Evolutionary conservation across 306 rosid genomes (phyloP).

Genomic region (Aeschynomene evenia): DNA sequence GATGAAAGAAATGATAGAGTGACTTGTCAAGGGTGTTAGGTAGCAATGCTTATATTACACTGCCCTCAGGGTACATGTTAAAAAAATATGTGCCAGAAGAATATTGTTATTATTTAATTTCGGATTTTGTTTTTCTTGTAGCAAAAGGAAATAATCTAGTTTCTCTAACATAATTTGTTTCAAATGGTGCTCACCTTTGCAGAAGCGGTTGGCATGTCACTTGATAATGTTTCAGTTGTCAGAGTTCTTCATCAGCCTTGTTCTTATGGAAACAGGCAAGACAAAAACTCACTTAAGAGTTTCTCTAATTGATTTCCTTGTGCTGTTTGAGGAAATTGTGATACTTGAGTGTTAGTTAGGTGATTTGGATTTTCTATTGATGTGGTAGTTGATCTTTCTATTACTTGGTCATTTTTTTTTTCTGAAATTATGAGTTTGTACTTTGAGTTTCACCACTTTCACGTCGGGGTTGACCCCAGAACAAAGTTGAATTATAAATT

Average conservation of each 20-base stretch:
- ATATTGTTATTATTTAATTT: background rate
- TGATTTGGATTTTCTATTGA: conserved; percentile 25
- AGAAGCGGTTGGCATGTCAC: conserved; percentile 77
- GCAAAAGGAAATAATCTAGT: background rate
- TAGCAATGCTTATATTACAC: background rate
- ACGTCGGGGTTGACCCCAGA: conserved; percentile 10
- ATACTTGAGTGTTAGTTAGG: conserved; percentile 26
- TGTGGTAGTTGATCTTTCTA: conserved; percentile 18
- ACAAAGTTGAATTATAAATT: background rate
- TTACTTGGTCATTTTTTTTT: background rate
- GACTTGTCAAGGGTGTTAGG: background rate
- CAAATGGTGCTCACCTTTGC: conserved; percentile 38
- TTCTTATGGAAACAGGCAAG: conserved; percentile 82
- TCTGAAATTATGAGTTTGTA: background rate
- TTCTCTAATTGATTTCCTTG: conserved; percentile 37
- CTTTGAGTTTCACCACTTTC: conserved; percentile 19
- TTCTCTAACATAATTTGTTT: conserved; percentile 19
- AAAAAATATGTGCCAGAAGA: background rate
- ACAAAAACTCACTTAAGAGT: conserved; percentile 23
- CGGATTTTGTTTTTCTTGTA: background rate
- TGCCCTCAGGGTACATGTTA: no score
- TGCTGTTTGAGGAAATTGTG: conserved; percentile 25
- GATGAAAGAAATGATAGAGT: background rate
- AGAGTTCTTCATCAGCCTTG: conserved; percentile 79
- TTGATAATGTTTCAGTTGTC: conserved; percentile 69